Percentiles rank a stretch among this genome's conserved stretches.
These are phyloP conservation scores for Ogataea zsoltii DNA, from an alignment of 805 yeast genomes.

Conservation along the genomic window DNA sequence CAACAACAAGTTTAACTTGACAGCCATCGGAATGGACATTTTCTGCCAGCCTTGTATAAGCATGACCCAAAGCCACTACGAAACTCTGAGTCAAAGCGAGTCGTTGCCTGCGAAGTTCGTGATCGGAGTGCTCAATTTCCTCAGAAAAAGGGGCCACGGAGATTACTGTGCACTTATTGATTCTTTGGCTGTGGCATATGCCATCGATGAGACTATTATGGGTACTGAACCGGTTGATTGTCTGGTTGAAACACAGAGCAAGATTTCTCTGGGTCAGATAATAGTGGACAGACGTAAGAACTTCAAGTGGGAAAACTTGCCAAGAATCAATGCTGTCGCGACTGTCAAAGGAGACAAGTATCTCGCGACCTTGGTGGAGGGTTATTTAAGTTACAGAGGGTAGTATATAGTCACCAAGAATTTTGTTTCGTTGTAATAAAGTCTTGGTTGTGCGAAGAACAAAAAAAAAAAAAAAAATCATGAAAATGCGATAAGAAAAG, in stretches of 20 bases:
- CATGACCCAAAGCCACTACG: conserved; percentile 16
- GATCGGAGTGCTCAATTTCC: conserved; percentile 24
- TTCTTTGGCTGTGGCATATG: conserved; percentile 30
- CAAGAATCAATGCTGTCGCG: conserved; percentile 24
- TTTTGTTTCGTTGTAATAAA: not conserved
- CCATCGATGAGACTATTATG: conserved; percentile 28
- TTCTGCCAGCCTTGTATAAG: conserved; percentile 31
- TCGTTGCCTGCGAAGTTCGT: conserved; percentile 25
- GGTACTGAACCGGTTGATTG: conserved; percentile 22
- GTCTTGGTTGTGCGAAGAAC: no score
- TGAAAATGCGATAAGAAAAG: not conserved
- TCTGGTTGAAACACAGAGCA: conserved; percentile 28
- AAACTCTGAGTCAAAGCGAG: conserved; percentile 9
- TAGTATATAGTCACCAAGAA: not conserved
- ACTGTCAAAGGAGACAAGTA: conserved; percentile 26
- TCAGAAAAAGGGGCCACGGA: conserved; percentile 24
- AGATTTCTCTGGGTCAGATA: conserved; percentile 26
- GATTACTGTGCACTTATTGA: conserved; percentile 32
- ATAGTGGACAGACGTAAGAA: conserved; percentile 30
- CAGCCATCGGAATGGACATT: conserved; percentile 32
- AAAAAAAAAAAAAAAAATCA: not conserved
- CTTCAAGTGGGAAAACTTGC: conserved; percentile 27
- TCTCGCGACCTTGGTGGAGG: conserved; percentile 18
- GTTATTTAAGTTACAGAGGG: conserved; percentile 2
- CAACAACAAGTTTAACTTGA: conserved; percentile 22